These are phyloP conservation scores for Tardiomyces depauwii DNA, from an alignment of 1,139 yeast genomes.

Conservation along the genomic window DNA sequence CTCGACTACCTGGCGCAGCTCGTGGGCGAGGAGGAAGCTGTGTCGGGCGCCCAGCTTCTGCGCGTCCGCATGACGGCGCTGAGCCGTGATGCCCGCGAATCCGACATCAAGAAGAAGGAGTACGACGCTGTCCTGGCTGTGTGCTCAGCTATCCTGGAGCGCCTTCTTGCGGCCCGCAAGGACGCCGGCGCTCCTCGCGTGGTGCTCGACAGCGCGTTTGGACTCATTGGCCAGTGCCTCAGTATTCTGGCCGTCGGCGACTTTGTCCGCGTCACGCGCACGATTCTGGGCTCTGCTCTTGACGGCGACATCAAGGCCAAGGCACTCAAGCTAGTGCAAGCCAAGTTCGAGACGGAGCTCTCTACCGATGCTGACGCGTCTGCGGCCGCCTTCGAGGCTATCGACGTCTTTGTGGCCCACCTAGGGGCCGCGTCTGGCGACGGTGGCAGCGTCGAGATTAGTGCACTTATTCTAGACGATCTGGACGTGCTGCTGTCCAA, in stretches of 20 bases:
- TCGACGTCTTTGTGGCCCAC: constrained; percentile 9
- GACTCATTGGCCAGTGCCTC: constrained; percentile 49
- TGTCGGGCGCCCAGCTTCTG: constrained; percentile 21
- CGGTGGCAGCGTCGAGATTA: constrained; percentile 16
- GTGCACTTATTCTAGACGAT: constrained; percentile 60
- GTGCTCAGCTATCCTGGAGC: constrained; percentile 12
- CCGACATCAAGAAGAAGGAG: constrained; percentile 4
- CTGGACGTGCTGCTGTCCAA: constrained; percentile 51
- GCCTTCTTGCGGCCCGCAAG: constrained; percentile 8
- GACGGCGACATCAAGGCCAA: constrained; percentile 19
- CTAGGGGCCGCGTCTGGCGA: constrained; percentile 3
- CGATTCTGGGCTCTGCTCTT: constrained; percentile 32
- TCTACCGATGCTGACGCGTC: constrained; percentile 24
- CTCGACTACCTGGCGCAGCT: constrained; percentile 32
- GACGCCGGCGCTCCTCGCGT: background rate
- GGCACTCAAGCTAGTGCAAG: constrained; percentile 44
- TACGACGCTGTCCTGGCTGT: constrained; percentile 6
- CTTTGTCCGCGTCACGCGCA: constrained; percentile 56
- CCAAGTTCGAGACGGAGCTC: constrained; percentile 46
- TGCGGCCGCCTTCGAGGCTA: constrained; percentile 24
- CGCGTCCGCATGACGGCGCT: constrained; percentile 13
- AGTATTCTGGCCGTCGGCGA: constrained; percentile 64
- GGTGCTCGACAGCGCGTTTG: constrained; percentile 18
- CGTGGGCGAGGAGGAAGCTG: constrained; percentile 17
- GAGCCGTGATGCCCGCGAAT: background rate